A percentile compares a stretch with the other conserved stretches of the same genome.
These are phyloP conservation scores for Xylariaceae sp. DNA, from an alignment of 2,329 filamentous ascomycete genomes.

Conservation along the genomic window DNA sequence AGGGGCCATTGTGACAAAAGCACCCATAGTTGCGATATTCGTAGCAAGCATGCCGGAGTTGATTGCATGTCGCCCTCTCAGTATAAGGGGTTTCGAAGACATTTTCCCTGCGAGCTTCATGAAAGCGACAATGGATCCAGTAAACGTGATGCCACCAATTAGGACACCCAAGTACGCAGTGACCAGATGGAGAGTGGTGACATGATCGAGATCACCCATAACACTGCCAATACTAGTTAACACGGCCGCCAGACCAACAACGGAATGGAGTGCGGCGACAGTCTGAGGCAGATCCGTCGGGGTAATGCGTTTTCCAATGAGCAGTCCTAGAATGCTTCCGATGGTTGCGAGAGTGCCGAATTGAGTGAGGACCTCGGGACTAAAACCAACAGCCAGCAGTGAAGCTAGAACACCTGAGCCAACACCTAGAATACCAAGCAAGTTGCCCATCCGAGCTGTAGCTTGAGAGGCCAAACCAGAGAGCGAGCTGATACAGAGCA, in stretches of 20 bases:
- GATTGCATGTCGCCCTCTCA: slow-evolving; percentile 70
- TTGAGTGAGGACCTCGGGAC: slow-evolving; percentile 71
- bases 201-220: slow-evolving; percentile 63
- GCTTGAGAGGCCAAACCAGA: slow-evolving; percentile 75
- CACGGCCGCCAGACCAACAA: slow-evolving; percentile 83
- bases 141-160: slow-evolving; percentile 86
- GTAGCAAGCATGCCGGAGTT: slow-evolving; percentile 69
- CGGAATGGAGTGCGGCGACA: slow-evolving; percentile 81
- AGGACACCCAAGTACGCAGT: slow-evolving; percentile 82
- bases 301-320: slow-evolving; percentile 82
- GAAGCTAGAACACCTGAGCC: slow-evolving; percentile 78
- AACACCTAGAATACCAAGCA: slow-evolving; percentile 82
- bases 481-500: slow-evolving; percentile 80
- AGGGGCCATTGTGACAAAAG: slow-evolving; percentile 76
- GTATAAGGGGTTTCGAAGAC: slow-evolving; percentile 67
- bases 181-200: slow-evolving; percentile 75
- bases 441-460: slow-evolving; percentile 79
- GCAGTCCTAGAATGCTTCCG: slow-evolving; percentile 60
- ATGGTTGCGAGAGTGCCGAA: slow-evolving; percentile 70
- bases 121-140: slow-evolving; percentile 84
- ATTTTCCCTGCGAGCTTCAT: slow-evolving; percentile 79
- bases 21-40: slow-evolving; percentile 78
- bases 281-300: slow-evolving; percentile 85
- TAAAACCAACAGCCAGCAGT: slow-evolving; percentile 73
- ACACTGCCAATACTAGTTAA: slow-evolving; percentile 85